Evolutionary conservation across 2,329 filamentous ascomycete species (phyloP), one percentile per base, ranked within the genome.

Genomic region (Diplodia mutila): DNA sequence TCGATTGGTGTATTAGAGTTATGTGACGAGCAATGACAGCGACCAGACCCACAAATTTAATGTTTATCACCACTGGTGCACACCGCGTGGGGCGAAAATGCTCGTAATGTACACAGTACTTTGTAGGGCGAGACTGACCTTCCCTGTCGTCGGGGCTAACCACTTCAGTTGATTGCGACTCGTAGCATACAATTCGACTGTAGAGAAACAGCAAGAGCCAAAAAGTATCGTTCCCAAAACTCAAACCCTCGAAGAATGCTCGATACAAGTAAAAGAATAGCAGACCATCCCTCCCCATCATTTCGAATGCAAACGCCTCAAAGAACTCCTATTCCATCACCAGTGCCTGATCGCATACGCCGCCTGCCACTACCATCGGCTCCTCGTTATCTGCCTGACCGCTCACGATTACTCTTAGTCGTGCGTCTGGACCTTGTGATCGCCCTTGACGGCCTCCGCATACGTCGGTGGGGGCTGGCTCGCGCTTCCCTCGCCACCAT

Each of bases 401-500:
- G 37, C n/a, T 16, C 18, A 2, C 12, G n/a, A 7, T 18, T 11
- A n/a, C 25, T 2, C 27, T 61, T 25, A 63, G 12, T 63, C 48
- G 21, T 61, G 49, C 9, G 66, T 70, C 70, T 98, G 95, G 61
- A 97, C 85, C 86, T 98, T 98, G 80, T 97, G 82, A 76, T 98
- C 94, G 1, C 92, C 93, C 74, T 90, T 90, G 68, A 97, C 90
- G 57, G 93, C 94, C 80, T 97, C 92, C 18, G 91, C 91, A 79
- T 98, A 98, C 16, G 90, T 92, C 4, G 95, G 94, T 51, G 94
- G 94, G 46, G 81, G 79, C 37, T 87, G 83, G 75, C 70, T 80
- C 79, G 71, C 65, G 57, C 73, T 63, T 18, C 49, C 67, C 61
- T 69, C 53, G 67, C 79, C 66, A 39, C 37, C 23, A 46, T 46